Conservation (phyloP, 768 basidiomycete genomes). For the Scleroderma bovista region DNA sequence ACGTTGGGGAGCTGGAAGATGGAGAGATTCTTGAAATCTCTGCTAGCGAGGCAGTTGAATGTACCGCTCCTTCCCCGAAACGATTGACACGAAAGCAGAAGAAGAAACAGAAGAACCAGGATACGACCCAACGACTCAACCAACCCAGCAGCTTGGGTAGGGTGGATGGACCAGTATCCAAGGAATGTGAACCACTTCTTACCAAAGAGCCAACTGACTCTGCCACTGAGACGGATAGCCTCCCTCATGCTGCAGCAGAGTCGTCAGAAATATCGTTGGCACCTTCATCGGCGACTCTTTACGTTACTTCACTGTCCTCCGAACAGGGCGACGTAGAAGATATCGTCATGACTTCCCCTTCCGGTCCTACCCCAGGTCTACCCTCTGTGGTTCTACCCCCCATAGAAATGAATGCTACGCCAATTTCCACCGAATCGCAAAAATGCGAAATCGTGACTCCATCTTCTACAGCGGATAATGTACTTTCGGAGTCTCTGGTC, state of each 20-base stretch:
- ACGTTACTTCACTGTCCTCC: neutral
- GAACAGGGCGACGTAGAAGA: conserved; percentile 1
- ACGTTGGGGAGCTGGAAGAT: conserved; percentile 10
- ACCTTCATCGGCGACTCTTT: conserved; percentile 1
- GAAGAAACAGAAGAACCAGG: neutral
- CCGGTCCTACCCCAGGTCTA: neutral
- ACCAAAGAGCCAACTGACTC: neutral
- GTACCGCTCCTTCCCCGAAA: neutral
- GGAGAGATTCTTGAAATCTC: conserved; percentile 7
- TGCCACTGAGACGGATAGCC: neutral
- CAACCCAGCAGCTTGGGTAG: neutral
- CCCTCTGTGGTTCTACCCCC: neutral
- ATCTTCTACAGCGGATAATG: neutral
- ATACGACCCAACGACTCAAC: neutral
- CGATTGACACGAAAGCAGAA: conserved; percentile 3
- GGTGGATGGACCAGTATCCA: neutral
- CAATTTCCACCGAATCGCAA: neutral
- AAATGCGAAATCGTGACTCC: neutral
- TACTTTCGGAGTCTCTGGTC: neutral
- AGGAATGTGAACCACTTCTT: neutral
- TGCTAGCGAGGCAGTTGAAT: neutral
- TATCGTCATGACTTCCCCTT: conserved; percentile 6
- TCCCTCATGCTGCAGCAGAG: neutral
- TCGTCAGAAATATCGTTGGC: conserved; percentile 6
- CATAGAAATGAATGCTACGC: neutral